A percentile compares a stretch with the other conserved stretches of the same genome.
These are phyloP conservation scores for Arctostaphylos glauca DNA, from an alignment of 148 eudicot species.

Conservation along the genomic window DNA sequence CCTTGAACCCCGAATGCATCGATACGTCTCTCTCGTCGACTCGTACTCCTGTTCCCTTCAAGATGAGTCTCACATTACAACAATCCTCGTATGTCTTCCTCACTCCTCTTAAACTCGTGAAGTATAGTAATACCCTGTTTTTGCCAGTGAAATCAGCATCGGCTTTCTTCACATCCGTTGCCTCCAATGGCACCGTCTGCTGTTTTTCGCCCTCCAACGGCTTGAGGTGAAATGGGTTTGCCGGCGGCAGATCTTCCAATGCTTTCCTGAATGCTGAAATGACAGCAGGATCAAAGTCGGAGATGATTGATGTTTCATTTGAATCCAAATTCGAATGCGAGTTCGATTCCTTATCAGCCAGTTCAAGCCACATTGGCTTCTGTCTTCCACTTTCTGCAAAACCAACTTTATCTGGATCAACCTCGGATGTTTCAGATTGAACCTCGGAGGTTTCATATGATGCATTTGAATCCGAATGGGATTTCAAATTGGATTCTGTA, in stretches of 20 bases:
- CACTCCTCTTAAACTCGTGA: conserved; percentile 85
- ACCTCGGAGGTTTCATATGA: conserved; percentile 20
- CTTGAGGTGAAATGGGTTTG: conserved; percentile 53
- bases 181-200: conserved; percentile 12
- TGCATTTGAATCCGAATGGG: neutral
- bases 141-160: conserved; percentile 12
- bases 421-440: neutral
- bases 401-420: neutral
- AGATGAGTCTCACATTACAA: conserved; percentile 62
- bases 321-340: conserved; percentile 19
- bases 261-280: conserved; percentile 64
- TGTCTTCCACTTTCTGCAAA: conserved; percentile 16
- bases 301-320: conserved; percentile 23
- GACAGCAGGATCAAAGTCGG: conserved; percentile 72
- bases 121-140: conserved; percentile 61
- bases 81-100: conserved; percentile 91
- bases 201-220: conserved; percentile 29
- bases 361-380: conserved; percentile 23
- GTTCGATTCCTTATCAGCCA: conserved; percentile 23
- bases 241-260: conserved; percentile 58
- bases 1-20: conserved; percentile 85
- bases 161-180: conserved; percentile 4
- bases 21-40: conserved; percentile 88
- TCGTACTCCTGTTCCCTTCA: conserved; percentile 58
- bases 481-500: conserved; percentile 13